These are phyloP conservation scores for Neurospora cerealis DNA, from an alignment of 495 filamentous ascomycete species.

Conservation along the genomic window DNA sequence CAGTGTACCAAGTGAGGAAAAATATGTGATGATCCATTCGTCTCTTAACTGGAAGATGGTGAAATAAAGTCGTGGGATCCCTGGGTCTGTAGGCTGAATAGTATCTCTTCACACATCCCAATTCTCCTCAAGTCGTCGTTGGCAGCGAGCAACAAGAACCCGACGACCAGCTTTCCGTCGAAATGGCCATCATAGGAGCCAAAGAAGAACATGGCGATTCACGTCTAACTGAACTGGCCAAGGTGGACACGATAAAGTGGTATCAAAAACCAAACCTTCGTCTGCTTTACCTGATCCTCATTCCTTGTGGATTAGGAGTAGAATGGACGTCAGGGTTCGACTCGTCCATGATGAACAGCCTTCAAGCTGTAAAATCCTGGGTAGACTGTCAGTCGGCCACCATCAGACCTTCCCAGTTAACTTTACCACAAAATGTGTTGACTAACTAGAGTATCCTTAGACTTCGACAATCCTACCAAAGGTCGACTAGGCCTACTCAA, in stretches of 20 bases:
- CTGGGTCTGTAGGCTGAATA: background rate
- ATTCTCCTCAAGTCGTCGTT: background rate
- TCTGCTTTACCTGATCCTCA: constrained; percentile 50
- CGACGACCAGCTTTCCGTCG: background rate
- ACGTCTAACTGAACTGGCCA: constrained; percentile 33
- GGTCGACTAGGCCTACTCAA: constrained; percentile 27
- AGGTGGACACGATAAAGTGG: constrained; percentile 45
- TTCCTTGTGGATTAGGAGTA: constrained; percentile 54
- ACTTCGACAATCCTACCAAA: constrained; percentile 29
- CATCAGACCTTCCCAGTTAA: constrained; percentile 6
- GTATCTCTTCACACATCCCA: background rate
- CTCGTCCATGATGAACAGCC: constrained; percentile 53
- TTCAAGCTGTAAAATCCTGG: constrained; percentile 51
- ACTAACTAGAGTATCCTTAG: constrained; percentile 4
- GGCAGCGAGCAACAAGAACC: background rate
- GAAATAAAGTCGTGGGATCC: background rate
- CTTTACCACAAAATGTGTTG: background rate
- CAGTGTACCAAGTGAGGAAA: background rate
- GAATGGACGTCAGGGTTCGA: constrained; percentile 61
- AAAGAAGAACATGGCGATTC: constrained; percentile 25
- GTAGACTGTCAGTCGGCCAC: constrained; percentile 34
- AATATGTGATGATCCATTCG: background rate
- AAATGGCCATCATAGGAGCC: constrained; percentile 16
- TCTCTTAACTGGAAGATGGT: background rate
- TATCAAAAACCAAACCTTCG: constrained; percentile 56